Conservation (phyloP, 768 basidiomycete species). For the Pleurotus platypus region DNA sequence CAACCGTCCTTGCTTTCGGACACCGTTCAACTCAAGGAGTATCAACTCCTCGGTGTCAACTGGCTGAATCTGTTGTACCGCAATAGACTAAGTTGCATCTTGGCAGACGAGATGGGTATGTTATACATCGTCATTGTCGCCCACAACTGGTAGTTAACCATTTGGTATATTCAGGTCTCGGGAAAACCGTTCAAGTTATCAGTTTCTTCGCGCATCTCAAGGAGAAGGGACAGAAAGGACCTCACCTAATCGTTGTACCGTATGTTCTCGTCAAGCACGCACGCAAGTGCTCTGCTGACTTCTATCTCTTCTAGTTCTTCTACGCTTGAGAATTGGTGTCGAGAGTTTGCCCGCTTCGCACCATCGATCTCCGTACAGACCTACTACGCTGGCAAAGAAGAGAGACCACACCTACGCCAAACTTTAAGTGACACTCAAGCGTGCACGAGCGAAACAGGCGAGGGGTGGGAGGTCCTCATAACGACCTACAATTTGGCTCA, state of each 20-base stretch:
- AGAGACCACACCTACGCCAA: conserved; percentile 70
- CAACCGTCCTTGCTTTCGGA: conserved; percentile 72
- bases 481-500: conserved; percentile 96
- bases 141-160: conserved; percentile 8
- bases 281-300: conserved; percentile 5
- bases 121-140: conserved; percentile 13
- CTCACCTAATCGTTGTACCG: conserved; percentile 95
- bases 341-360: conserved; percentile 91
- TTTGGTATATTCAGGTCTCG: conserved; percentile 61
- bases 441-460: conserved; percentile 39
- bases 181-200: conserved; percentile 99
- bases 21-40: conserved; percentile 85
- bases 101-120: conserved; percentile 99
- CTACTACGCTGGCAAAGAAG: conserved; percentile 92
- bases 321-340: conserved; percentile 97
- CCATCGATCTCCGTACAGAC: conserved; percentile 83
- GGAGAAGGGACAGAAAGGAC: conserved; percentile 73
- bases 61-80: conserved; percentile 90
- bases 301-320: conserved; percentile 60
- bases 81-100: conserved; percentile 83
- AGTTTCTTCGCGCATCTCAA: conserved; percentile 91
- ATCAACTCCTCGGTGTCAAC: conserved; percentile 96
- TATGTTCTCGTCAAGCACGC: conserved; percentile 38
- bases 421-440: conserved; percentile 62
- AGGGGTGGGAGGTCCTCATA: conserved; percentile 89